Percentiles rank a stretch among this genome's conserved stretches.
phyloP scores from a whole-genome alignment of 441 rosid genomes.

The Erysimum cheiri region DNA sequence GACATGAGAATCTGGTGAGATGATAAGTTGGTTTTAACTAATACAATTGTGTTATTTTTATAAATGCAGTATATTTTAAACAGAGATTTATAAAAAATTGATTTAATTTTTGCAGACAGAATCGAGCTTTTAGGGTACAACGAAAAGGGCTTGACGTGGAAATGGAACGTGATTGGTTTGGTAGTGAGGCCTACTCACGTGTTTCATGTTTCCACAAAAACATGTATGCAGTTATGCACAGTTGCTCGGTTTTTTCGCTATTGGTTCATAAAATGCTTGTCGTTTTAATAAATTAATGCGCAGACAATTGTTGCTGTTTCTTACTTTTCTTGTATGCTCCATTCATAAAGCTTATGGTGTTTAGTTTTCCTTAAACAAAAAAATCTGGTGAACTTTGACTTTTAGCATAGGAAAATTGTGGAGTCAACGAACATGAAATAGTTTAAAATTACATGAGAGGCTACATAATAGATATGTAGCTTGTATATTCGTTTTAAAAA shows the following conservation, averaged over 20 bases:
- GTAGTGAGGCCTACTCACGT: constrained; percentile 35
- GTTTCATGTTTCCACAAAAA: constrained; percentile 34
- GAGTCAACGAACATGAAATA: neutral
- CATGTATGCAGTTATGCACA: constrained; percentile 4
- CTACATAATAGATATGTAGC: neutral
- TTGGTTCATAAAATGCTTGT: constrained; percentile 31
- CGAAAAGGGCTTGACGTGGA: constrained; percentile 20
- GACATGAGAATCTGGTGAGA: constrained; percentile 53
- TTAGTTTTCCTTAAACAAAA: constrained; percentile 6
- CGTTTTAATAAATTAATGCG: constrained; percentile 36
- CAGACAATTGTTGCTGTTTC: constrained; percentile 32
- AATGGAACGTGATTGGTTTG: constrained; percentile 38
- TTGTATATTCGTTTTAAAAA: neutral
- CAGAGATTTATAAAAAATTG: neutral
- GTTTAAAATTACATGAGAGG: neutral
- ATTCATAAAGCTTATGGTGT: constrained; percentile 21
- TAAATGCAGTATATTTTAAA: neutral
- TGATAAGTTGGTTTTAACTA: neutral
- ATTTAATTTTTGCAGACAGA: constrained; percentile 34
- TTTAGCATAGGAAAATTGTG: neutral
- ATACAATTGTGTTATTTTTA: neutral
- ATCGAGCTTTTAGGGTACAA: constrained; percentile 37
- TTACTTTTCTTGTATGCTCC: neutral
- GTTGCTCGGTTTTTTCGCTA: neutral
- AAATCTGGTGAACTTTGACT: constrained; percentile 3